Evolutionary conservation across 805 yeast species (phyloP).

Genomic region (Saccharomyces mikatae): DNA sequence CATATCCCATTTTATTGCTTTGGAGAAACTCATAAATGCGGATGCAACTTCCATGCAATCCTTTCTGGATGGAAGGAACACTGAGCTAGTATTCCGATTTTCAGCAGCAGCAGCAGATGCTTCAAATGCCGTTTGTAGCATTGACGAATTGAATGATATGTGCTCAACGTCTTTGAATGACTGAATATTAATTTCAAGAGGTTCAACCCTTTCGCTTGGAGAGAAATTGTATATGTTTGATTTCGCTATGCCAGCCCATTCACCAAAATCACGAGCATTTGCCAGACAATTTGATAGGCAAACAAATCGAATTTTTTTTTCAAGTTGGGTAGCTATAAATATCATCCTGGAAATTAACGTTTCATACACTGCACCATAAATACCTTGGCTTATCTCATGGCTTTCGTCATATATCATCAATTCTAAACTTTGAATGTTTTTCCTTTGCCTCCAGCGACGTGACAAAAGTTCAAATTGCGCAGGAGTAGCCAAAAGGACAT

Average conservation of each 20-base stretch:
- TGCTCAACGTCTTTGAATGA: conserved; percentile 36
- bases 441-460: conserved; percentile 76
- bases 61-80: conserved; percentile 51
- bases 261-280: conserved; percentile 68
- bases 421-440: conserved; percentile 58
- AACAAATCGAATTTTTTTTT: conserved; percentile 51
- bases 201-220: conserved; percentile 48
- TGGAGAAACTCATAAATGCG: conserved; percentile 36
- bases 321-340: conserved; percentile 60
- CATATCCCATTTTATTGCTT: conserved; percentile 34
- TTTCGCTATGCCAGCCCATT: conserved; percentile 74
- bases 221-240: conserved; percentile 59
- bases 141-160: conserved; percentile 35
- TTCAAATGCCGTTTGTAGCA: conserved; percentile 44
- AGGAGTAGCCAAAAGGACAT: conserved; percentile 72
- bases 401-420: conserved; percentile 65
- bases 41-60: conserved; percentile 46
- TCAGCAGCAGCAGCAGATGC: conserved; percentile 31
- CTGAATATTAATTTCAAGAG: conserved; percentile 52
- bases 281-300: conserved; percentile 64
- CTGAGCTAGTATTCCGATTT: conserved; percentile 26
- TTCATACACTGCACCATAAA: conserved; percentile 60
- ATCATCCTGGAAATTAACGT: conserved; percentile 60
- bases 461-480: conserved; percentile 65
- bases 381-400: conserved; percentile 55